Evolutionary conservation across 345 rosid genomes (phyloP).

Genomic region (Viola odorata): DNA sequence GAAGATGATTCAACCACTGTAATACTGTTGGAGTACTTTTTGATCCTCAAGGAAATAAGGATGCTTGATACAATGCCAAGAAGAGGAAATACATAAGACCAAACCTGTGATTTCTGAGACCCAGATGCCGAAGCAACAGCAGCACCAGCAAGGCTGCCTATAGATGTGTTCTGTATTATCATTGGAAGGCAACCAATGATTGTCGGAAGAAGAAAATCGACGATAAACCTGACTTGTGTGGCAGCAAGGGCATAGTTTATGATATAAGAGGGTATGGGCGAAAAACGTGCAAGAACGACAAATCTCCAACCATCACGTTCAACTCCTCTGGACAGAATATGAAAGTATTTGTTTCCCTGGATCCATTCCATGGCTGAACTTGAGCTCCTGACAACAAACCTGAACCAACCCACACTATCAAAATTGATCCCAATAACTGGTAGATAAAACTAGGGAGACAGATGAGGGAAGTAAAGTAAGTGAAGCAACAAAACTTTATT

Average conservation of each 20-base stretch:
- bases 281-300: slow-evolving; percentile 92
- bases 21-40: slow-evolving; percentile 57
- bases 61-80: slow-evolving; percentile 76
- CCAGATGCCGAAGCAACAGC: slow-evolving; percentile 75
- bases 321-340: slow-evolving; percentile 67
- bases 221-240: slow-evolving; percentile 63
- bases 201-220: slow-evolving; percentile 84
- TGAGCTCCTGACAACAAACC: slow-evolving; percentile 70
- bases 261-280: slow-evolving; percentile 83
- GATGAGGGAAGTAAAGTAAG: not conserved
- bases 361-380: slow-evolving; percentile 64
- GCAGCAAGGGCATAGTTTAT: slow-evolving; percentile 92
- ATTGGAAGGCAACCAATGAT: slow-evolving; percentile 78
- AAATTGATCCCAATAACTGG: slow-evolving; percentile 3
- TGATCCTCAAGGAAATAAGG: slow-evolving; percentile 67
- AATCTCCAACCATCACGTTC: slow-evolving; percentile 93
- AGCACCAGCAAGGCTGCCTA: slow-evolving; percentile 94
- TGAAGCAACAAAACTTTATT: not conserved
- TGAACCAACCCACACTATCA: slow-evolving; percentile 24
- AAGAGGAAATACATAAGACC: slow-evolving; percentile 69
- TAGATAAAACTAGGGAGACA: not conserved
- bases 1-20: slow-evolving; percentile 28
- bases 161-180: slow-evolving; percentile 93
- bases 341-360: slow-evolving; percentile 63
- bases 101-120: slow-evolving; percentile 45